Conservation (phyloP, 2,329 filamentous ascomycete genomes). For the Ramularia endophylla region DNA sequence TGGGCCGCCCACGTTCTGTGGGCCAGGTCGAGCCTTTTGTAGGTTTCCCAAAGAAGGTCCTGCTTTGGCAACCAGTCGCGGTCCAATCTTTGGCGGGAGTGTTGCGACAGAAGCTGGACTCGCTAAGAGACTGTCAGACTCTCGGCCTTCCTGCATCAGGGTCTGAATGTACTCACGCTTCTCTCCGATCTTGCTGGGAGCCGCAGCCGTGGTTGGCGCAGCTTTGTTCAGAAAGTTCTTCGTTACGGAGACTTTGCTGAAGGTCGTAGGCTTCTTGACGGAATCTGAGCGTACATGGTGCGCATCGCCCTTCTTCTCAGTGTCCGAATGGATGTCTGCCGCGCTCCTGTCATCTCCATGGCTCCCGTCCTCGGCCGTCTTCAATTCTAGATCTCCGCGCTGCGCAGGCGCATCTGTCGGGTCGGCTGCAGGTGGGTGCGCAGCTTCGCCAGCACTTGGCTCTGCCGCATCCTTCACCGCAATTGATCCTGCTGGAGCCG, state of each 20-base stretch:
- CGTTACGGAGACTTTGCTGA: conserved; percentile 82
- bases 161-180: conserved; percentile 40
- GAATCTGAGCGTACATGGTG: conserved; percentile 54
- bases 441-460: conserved; percentile 30
- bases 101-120: conserved; percentile 42
- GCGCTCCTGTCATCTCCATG: conserved; percentile 46
- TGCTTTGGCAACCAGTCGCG: conserved; percentile 70
- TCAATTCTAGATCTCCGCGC: conserved; percentile 14
- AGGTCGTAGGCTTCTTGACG: conserved; percentile 68
- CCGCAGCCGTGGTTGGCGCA: conserved; percentile 44
- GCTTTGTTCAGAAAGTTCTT: conserved; percentile 78
- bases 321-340: conserved; percentile 66
- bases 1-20: conserved; percentile 46
- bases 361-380: conserved; percentile 31
- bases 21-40: conserved; percentile 31
- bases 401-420: conserved; percentile 3
- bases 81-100: conserved; percentile 46
- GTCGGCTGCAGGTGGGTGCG: conserved; percentile 9
- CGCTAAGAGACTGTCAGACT: conserved; percentile 26
- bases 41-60: conserved; percentile 51
- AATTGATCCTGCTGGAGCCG: conserved; percentile 8
- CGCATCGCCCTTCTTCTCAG: conserved; percentile 49
- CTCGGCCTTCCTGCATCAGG: background rate
- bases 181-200: conserved; percentile 44
- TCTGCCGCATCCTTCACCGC: conserved; percentile 21